Evolutionary conservation across 2,329 filamentous ascomycete genomes (phyloP).

Genomic region (Ascochyta pisi): DNA sequence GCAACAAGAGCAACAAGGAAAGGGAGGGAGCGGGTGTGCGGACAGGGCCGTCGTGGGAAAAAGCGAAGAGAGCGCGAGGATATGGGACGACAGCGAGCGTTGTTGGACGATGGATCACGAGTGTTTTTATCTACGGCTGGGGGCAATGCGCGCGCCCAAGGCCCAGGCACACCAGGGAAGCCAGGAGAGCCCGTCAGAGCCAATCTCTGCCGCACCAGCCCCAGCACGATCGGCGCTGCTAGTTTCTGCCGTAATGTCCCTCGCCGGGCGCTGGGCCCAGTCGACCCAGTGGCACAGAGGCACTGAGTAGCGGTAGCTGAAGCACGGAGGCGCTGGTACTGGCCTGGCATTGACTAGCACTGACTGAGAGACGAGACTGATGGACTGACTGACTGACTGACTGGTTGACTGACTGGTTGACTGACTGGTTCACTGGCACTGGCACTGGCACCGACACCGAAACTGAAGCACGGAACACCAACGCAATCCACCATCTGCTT

Average conservation of each 20-base stretch:
- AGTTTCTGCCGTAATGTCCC: conserved; percentile 1
- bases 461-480: too few relatives aligned
- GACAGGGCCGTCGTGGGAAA: conserved; percentile 17
- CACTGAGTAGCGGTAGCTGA: too few relatives aligned
- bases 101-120: neutral
- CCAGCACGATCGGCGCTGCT: conserved; percentile 2
- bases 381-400: too few relatives aligned
- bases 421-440: too few relatives aligned
- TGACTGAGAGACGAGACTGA: too few relatives aligned
- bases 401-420: too few relatives aligned
- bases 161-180: neutral
- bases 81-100: neutral
- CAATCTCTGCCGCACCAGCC: conserved; percentile 5
- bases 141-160: neutral
- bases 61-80: conserved; percentile 16
- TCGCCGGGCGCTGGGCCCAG: neutral
- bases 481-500: neutral
- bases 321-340: too few relatives aligned
- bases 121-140: conserved; percentile 6
- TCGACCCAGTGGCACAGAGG: too few relatives aligned
- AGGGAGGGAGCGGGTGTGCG: conserved; percentile 6
- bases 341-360: too few relatives aligned
- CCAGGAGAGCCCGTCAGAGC: neutral
- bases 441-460: too few relatives aligned
- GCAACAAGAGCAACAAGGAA: neutral